Base-by-base conservation (phyloP, 768 basidiomycete genomes). In the Lanmaoa rubissima region DNA sequence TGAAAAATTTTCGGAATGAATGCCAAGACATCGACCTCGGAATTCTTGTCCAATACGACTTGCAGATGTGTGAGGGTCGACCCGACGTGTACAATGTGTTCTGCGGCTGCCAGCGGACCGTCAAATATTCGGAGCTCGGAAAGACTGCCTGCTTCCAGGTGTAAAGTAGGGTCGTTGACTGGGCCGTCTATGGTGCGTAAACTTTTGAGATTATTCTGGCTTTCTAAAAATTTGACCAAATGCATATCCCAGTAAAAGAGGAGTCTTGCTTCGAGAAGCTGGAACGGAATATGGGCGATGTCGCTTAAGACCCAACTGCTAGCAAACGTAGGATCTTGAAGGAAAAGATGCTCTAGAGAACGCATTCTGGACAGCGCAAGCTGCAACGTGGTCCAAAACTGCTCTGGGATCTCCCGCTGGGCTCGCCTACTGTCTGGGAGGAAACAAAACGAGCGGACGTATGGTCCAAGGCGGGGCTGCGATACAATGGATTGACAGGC, bases 221-320 rank as follows among this genome's bases (percentile, higher is more conserved):
- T 67, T 53, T 78, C 70, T 31, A 86, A 70, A 67, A 86, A 87
- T 16, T 71, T 69, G 51, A 78, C 75, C 10, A 80, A 52, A 46
- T 76, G 65, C 0, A 57, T 43, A 60, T 83, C 81, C 82, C 83
- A 86, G 7, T 69, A 60, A 48, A 84, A 74, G 44, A 74, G 72
- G n/a, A 85, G 64, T 26, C 72, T 75, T 5, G 78, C 75, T 44
- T 85, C 81, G 45, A 65, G 69, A 24, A 85, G 76, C 52, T 77
- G 77, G 69, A 84, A 84, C 16, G 65, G 71, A 36, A 71, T 72
- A 47, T 73, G 65, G 3, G 73, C 60, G 2, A 70, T 65, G 44
- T 75, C 69, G 60, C 77, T 67, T 57, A 84, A 65, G 19, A 85
- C 65, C 81, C 81, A 84, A 17, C 74, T 69, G 59, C 78, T 75